Evolutionary conservation across 1,139 yeast genomes (phyloP).

Genomic region (Geotrichum siamense): DNA sequence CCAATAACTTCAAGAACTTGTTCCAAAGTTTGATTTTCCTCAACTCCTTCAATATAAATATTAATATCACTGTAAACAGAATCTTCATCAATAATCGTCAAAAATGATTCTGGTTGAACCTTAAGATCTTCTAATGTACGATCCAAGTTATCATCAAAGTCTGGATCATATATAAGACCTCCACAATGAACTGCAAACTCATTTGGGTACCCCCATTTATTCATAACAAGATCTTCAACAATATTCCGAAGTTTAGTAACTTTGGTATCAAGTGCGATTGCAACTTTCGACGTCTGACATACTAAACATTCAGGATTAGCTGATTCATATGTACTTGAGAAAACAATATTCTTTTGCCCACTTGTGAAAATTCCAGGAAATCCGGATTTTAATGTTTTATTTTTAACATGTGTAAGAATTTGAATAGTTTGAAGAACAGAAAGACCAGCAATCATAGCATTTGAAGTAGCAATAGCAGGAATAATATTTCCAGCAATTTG

Average conservation of each 20-base stretch:
- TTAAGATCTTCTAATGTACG: slow-evolving; percentile 49
- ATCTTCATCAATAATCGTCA: slow-evolving; percentile 69
- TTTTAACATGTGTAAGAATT: slow-evolving; percentile 34
- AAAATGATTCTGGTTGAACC: slow-evolving; percentile 49
- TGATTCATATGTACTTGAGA: slow-evolving; percentile 55
- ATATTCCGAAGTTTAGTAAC: slow-evolving; percentile 38
- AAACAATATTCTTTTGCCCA: slow-evolving; percentile 58
- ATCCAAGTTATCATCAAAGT: slow-evolving; percentile 71
- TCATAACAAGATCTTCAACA: slow-evolving; percentile 41
- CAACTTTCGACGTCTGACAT: slow-evolving; percentile 58
- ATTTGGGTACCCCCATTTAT: slow-evolving; percentile 51
- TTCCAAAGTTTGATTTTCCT: slow-evolving; percentile 11
- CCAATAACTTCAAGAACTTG: slow-evolving; percentile 15
- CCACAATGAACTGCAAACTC: slow-evolving; percentile 61
- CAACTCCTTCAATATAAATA: slow-evolving; percentile 40
- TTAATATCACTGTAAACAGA: slow-evolving; percentile 56
- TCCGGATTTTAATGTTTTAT: slow-evolving; percentile 5
- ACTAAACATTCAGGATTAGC: slow-evolving; percentile 69
- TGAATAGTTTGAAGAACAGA: slow-evolving; percentile 67
- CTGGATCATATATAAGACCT: slow-evolving; percentile 71
- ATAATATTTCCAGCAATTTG: slow-evolving; percentile 96
- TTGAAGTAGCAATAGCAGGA: slow-evolving; percentile 97
- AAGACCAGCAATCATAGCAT: slow-evolving; percentile 89
- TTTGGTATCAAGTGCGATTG: slow-evolving; percentile 35
- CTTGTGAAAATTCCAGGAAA: slow-evolving; percentile 13